Conservation (phyloP, 2,329 filamentous ascomycete genomes). For the Neonectria sp. region DNA sequence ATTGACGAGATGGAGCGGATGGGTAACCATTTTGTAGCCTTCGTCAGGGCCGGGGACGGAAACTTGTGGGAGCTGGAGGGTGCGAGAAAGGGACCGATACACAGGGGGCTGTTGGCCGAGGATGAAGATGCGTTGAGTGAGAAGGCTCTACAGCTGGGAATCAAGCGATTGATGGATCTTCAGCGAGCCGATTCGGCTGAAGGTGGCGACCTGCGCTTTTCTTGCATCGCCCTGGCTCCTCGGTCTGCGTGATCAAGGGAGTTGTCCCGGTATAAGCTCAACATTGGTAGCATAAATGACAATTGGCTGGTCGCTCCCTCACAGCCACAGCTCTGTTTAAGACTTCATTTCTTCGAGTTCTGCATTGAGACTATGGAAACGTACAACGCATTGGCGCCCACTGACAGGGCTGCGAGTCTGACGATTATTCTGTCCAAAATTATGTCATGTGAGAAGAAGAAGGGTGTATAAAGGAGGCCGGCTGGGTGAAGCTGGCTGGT, state of each 20-base stretch:
- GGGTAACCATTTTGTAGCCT: conserved; percentile 28
- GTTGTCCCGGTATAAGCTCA: too few species aligned
- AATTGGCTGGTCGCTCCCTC: too few species aligned
- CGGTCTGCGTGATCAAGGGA: background rate
- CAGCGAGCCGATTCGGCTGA: background rate
- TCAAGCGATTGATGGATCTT: conserved; percentile 28
- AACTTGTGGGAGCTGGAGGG: conserved; percentile 38
- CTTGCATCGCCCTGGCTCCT: conserved; percentile 29
- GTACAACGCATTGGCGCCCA: too few species aligned
- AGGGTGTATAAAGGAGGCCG: too few species aligned
- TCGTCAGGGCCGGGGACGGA: conserved; percentile 28
- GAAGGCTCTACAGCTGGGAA: conserved; percentile 23
- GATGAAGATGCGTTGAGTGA: conserved; percentile 30
- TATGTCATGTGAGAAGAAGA: too few species aligned
- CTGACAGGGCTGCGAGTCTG: too few species aligned
- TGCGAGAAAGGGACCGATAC: conserved; percentile 29
- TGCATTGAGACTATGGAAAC: too few species aligned
- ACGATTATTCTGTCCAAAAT: too few species aligned
- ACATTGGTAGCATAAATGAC: too few species aligned
- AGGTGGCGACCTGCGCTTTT: conserved; percentile 26
- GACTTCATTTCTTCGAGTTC: too few species aligned
- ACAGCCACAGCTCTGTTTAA: too few species aligned
- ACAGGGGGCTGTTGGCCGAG: conserved; percentile 20
- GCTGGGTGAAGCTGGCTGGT: too few species aligned
- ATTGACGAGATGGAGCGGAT: conserved; percentile 2